These are phyloP conservation scores for Ophiorrhiza pumila DNA, from an alignment of 257 asterid genomes.

Conservation along the genomic window DNA sequence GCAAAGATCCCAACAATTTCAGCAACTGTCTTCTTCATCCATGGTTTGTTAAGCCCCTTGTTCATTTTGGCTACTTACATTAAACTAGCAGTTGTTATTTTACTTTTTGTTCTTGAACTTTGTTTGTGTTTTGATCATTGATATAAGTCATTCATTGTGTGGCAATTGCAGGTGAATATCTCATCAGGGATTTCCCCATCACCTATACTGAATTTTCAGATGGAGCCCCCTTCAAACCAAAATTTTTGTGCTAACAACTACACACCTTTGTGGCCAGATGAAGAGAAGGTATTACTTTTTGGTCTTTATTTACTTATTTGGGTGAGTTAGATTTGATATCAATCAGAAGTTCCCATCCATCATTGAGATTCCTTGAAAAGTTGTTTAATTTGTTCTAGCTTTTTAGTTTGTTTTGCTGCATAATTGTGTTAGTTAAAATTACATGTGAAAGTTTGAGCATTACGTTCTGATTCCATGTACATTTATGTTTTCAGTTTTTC, in stretches of 20 bases:
- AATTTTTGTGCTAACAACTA: slow-evolving; percentile 43
- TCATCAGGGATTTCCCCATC: slow-evolving; percentile 55
- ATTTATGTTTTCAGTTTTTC: not conserved
- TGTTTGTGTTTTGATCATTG: not conserved
- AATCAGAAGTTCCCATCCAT: not conserved
- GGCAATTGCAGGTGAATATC: slow-evolving; percentile 47
- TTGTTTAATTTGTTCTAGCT: not conserved
- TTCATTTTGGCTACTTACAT: not conserved
- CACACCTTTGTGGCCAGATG: slow-evolving; percentile 48
- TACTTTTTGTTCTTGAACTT: not conserved
- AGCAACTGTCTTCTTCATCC: slow-evolving; percentile 39
- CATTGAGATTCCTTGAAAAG: not conserved
- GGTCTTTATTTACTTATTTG: not conserved
- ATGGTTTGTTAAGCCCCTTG: slow-evolving; percentile 35
- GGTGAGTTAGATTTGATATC: not conserved
- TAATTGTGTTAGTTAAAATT: not conserved
- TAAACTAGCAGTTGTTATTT: not conserved
- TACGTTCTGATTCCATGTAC: not conserved
- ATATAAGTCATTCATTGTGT: not conserved
- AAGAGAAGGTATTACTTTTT: slow-evolving; percentile 52
- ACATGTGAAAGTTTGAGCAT: not conserved
- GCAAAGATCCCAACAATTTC: slow-evolving; percentile 53
- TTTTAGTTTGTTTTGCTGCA: not conserved
- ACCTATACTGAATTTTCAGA: slow-evolving; percentile 44
- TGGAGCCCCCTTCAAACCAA: slow-evolving; percentile 99